Percentiles rank a stretch among this genome's conserved stretches.
Evolutionary conservation across 192 early-diverging fungal species (phyloP).

Genomic region (Backusella macrospora): DNA sequence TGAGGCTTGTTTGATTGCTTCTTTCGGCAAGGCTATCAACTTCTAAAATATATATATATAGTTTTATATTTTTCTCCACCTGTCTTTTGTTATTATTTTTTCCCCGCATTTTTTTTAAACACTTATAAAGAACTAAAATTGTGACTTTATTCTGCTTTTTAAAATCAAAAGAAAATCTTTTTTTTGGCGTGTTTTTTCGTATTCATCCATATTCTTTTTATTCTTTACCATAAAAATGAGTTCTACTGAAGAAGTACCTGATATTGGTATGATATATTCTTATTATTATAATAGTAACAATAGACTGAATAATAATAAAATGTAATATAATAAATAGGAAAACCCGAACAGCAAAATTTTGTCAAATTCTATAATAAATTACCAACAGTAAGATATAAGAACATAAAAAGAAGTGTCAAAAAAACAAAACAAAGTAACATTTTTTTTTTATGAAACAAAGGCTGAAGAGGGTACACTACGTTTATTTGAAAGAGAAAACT

Average conservation of each 20-base stretch:
- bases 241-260: slow-evolving; percentile 17
- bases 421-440: not conserved
- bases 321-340: slow-evolving; percentile 36
- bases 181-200: slow-evolving; percentile 2
- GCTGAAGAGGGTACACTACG: slow-evolving; percentile 61
- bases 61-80: not conserved
- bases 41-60: slow-evolving; percentile 48
- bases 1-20: slow-evolving; percentile 93
- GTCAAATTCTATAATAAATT: slow-evolving; percentile 52
- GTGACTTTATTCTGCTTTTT: slow-evolving; percentile 4
- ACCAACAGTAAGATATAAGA: not conserved
- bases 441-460: slow-evolving; percentile 29
- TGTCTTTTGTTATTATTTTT: slow-evolving; percentile 7
- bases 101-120: not conserved
- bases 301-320: not conserved
- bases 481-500: slow-evolving; percentile 70
- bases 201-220: not conserved
- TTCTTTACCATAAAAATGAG: not conserved
- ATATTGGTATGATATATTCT: slow-evolving; percentile 15
- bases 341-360: slow-evolving; percentile 57
- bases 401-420: not conserved
- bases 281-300: not conserved
- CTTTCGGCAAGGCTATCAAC: slow-evolving; percentile 81
- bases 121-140: not conserved
- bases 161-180: slow-evolving; percentile 10